phyloP scores from a whole-genome alignment of 2,329 filamentous ascomycete genomes.

The Fusarium continuum region DNA sequence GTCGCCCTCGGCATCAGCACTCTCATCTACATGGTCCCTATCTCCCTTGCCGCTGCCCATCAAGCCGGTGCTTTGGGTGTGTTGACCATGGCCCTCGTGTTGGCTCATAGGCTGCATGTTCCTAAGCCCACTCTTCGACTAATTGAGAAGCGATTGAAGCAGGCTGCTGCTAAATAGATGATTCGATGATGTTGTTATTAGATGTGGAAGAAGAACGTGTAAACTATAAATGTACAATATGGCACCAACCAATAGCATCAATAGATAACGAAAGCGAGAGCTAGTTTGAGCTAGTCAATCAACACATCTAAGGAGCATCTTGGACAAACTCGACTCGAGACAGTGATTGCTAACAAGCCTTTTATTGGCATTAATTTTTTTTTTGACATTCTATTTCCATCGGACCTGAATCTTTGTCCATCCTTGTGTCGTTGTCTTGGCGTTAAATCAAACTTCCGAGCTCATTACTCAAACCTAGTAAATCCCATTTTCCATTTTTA shows the following conservation, averaged over 20 bases:
- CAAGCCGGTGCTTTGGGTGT: slow-evolving; percentile 90
- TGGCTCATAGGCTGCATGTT: slow-evolving; percentile 81
- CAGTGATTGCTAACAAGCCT: slow-evolving; percentile 18
- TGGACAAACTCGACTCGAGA: slow-evolving; percentile 33
- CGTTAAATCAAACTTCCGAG: slow-evolving; percentile 42
- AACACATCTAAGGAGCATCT: slow-evolving; percentile 7
- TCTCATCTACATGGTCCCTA: slow-evolving; percentile 92
- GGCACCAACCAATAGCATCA: slow-evolving; percentile 28
- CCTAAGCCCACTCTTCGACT: slow-evolving; percentile 71
- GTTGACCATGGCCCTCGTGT: slow-evolving; percentile 80
- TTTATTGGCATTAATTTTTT: slow-evolving; percentile 20
- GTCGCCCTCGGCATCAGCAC: slow-evolving; percentile 89
- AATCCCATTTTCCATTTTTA: slow-evolving; percentile 20
- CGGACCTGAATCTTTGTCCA: slow-evolving; percentile 2
- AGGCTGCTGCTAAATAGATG: slow-evolving; percentile 32
- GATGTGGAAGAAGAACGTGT: slow-evolving; percentile 27
- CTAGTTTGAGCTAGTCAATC: slow-evolving; percentile 13
- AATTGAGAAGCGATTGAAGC: slow-evolving; percentile 62
- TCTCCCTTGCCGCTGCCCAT: slow-evolving; percentile 86
- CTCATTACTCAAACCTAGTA: slow-evolving; percentile 6
- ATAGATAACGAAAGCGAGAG: slow-evolving; percentile 16
- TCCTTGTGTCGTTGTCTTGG: slow-evolving; percentile 9
- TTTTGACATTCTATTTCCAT: slow-evolving; percentile 24
- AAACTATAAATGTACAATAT: slow-evolving; percentile 42
- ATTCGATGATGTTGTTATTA: slow-evolving; percentile 27